Evolutionary conservation across 306 rosid genomes (phyloP), one percentile per base, ranked within the genome.

Genomic region (Corylus avellana): DNA sequence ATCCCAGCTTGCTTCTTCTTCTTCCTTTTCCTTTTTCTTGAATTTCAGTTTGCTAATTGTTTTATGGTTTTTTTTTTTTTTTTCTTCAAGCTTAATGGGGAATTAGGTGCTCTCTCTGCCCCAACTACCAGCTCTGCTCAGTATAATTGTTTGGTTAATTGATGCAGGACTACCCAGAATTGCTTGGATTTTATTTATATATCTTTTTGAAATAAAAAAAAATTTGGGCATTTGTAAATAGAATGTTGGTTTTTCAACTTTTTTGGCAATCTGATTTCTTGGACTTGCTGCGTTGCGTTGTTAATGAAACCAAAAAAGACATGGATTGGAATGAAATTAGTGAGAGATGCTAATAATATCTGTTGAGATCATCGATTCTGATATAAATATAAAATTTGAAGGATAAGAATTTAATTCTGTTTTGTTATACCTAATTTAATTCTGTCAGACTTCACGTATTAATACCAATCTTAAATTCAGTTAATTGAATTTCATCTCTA

Each of bases 31-130:
- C 20, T 18, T 29, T 71, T 0, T 29, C 20, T 69, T 13, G 18
- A 74, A 16, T 68, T n/a, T 27, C 37, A 10, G 22, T 5, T 46
- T 57, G 22, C 37, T 16, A 18, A 18, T 46, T 55, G 49, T 12
- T 29, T 35, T 5, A 10, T 4, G 1, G 57, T 67, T 64, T 11
- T 1, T 37, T 42, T 39, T 67, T 4, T 18, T 42, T 42, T 42
- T 42, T 64, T 3, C 18, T 16, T 64, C n/a, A 64, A 22, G 76
- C 79, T 35, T 69, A 75, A 56, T 53, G 27, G 17, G 54, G 46
- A 13, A 48, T 13, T 69, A 58, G 64, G 42, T 56, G 42, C 17
- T 56, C 7, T 57, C n/a, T 56, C 17, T 27, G 37, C 29, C 14
- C 11, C 46, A 9, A 54, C 22, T 44, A 18, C 5, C 57, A 20